Evolutionary conservation across 73 alveolate species (phyloP).

Genomic region (Effrenium voratum): DNA sequence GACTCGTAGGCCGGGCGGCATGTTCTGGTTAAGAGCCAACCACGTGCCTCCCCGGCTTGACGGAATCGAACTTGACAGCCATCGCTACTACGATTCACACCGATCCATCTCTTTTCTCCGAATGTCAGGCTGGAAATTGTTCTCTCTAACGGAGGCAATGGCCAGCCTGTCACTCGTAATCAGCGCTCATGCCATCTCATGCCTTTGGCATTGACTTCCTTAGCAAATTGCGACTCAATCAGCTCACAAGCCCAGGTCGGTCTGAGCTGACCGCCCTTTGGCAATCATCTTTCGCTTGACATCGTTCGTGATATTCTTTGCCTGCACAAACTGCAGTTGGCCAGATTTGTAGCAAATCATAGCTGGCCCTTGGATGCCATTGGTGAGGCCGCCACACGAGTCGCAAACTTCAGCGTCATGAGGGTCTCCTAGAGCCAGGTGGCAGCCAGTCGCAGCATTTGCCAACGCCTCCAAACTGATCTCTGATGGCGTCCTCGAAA

Average conservation of each 20-base stretch:
- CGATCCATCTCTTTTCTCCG: no score
- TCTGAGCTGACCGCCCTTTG: conserved; percentile 31
- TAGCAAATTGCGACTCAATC: not conserved
- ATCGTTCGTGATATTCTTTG: conserved; percentile 77
- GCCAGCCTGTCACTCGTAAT: conserved; percentile 26
- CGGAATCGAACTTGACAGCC: no score
- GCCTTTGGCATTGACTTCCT: conserved; percentile 93
- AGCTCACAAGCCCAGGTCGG: not conserved
- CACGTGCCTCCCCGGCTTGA: no score
- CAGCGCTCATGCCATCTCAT: not conserved
- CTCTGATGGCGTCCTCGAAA: conserved; percentile 51
- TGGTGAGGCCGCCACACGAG: conserved; percentile 94
- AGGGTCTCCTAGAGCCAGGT: conserved; percentile 94
- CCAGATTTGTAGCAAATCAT: no score
- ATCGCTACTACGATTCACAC: no score
- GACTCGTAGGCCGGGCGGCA: no score
- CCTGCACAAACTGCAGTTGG: no score
- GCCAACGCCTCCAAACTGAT: not conserved
- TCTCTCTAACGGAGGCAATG: not conserved
- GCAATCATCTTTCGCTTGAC: conserved; percentile 93
- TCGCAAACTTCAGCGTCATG: conserved; percentile 95
- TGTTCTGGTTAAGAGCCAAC: no score
- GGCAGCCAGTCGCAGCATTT: not conserved
- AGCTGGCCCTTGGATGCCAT: no score
- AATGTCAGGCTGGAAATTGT: not conserved